Evolutionary conservation across 352 stramenopile genomes (phyloP), one percentile per base, ranked within the genome.

Genomic region (Phytophthora podocarpi): DNA sequence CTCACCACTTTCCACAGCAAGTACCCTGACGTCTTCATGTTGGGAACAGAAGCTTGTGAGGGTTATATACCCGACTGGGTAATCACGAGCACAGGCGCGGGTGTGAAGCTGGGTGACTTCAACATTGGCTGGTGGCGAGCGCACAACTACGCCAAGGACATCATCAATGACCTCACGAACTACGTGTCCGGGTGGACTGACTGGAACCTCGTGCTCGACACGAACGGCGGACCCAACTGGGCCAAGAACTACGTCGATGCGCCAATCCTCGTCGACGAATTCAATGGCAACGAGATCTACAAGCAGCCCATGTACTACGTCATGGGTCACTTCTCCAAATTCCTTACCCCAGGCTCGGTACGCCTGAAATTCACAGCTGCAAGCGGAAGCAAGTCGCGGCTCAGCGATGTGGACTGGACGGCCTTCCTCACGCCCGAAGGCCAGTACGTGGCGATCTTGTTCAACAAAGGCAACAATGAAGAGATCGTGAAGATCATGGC

Each of bases 121-220:
- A 16, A 65, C 58, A 27, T 61, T 62, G 39, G 62, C 66, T 96
- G 86, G 85, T 59, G 74, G 8, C 79, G 87, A 15, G 86, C 66
- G 12, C 78, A 97, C 49, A 79, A 85, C 49, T 90, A 95, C 37
- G 79, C 76, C 11, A 81, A 87, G 28, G 87, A 97, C 57, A 93
- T 97, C 41, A 89, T 97, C 42, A 76, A 86, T 56, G 87, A 97
- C 67, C 36, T 96, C 15, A 84, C 78, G 39, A 95, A 88, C 67
- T 83, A 81, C 55, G 82, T 87, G 1, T 66, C 69, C 7, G 86
- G 85, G 4, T 97, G 88, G 87, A 90, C 65, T 7, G 87, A 97
- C 71, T 97, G 90, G 88, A 97, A 97, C 59, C 39, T 97, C 8
- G 65, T 78, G 37, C 73, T 97, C 7, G 71, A 93, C 65, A 82